Conservation (phyloP, 208 protist species). For the Leishmania amazonensis region DNA sequence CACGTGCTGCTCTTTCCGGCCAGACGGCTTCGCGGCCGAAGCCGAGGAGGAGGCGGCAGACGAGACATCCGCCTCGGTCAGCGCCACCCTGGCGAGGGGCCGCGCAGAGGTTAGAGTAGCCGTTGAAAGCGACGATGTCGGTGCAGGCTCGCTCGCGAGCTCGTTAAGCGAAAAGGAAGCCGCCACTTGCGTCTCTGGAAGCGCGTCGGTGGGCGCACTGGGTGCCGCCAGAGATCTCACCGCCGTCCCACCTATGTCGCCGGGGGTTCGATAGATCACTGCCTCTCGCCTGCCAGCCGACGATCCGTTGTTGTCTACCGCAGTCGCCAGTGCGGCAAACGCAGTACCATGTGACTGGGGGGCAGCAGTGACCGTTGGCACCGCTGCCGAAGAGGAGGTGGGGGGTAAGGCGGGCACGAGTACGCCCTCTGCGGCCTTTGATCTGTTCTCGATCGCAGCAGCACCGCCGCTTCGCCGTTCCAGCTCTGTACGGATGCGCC, state of each 20-base stretch:
- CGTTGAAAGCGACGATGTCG: neutral
- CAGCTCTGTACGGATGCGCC: constrained; percentile 55
- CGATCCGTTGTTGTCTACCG: neutral
- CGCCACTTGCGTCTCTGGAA: neutral
- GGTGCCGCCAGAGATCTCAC: neutral
- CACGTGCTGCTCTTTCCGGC: constrained; percentile 31
- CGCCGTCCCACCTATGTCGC: constrained; percentile 33
- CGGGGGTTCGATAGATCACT: constrained; percentile 29
- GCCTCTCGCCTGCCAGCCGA: neutral
- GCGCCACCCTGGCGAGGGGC: neutral
- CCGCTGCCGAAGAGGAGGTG: neutral
- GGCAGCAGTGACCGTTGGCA: neutral
- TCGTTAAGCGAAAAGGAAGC: neutral
- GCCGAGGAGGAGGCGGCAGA: neutral
- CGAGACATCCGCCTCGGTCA: neutral
- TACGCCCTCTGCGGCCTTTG: neutral
- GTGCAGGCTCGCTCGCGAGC: neutral
- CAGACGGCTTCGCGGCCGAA: neutral
- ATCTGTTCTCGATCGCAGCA: constrained; percentile 2
- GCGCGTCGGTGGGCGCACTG: neutral
- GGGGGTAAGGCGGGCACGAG: neutral
- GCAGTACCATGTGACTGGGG: neutral
- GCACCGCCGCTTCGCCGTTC: constrained; percentile 7
- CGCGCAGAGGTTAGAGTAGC: neutral
- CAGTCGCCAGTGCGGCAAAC: neutral